phyloP scores from a whole-genome alignment of 1,139 yeast species.

The Debaryomyces fabryi region DNA sequence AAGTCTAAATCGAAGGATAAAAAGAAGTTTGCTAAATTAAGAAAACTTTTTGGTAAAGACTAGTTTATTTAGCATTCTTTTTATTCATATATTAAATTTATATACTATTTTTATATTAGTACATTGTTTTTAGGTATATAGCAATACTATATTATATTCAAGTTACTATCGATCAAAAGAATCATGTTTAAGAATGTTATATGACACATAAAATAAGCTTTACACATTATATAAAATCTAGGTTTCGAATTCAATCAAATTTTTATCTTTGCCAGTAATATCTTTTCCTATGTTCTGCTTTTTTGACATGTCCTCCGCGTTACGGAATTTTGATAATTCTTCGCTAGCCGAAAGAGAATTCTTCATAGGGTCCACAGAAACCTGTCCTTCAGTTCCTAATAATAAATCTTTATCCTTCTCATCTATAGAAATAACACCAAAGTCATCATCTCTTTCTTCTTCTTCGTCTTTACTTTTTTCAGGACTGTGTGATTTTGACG shows the following conservation, averaged over 20 bases:
- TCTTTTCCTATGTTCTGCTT: constrained; percentile 5
- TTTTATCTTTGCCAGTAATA: constrained; percentile 13
- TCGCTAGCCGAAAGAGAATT: constrained; percentile 11
- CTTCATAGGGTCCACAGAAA: constrained; percentile 25
- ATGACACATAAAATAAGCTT: not conserved
- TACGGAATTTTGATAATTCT: constrained; percentile 17
- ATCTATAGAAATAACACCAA: constrained; percentile 48
- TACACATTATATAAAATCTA: constrained; percentile 8
- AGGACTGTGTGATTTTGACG: constrained; percentile 31
- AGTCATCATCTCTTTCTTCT: constrained; percentile 52
- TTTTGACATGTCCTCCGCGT: constrained; percentile 14
- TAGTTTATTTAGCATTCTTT: not conserved
- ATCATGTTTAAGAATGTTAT: not conserved
- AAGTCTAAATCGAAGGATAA: constrained; percentile 37
- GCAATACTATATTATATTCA: constrained; percentile 3
- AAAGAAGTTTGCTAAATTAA: constrained; percentile 56
- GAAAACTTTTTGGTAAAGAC: constrained; percentile 59
- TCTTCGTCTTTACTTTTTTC: constrained; percentile 33
- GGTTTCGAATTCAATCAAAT: constrained; percentile 34
- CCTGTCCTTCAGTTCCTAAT: constrained; percentile 51
- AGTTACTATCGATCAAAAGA: not conserved
- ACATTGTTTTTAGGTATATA: constrained; percentile 2
- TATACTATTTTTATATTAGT: not conserved
- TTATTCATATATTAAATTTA: not conserved
- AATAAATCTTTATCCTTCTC: constrained; percentile 51